Evolutionary conservation across 164 flowering plant species (phyloP).

Genomic region (Taxillus chinensis): DNA sequence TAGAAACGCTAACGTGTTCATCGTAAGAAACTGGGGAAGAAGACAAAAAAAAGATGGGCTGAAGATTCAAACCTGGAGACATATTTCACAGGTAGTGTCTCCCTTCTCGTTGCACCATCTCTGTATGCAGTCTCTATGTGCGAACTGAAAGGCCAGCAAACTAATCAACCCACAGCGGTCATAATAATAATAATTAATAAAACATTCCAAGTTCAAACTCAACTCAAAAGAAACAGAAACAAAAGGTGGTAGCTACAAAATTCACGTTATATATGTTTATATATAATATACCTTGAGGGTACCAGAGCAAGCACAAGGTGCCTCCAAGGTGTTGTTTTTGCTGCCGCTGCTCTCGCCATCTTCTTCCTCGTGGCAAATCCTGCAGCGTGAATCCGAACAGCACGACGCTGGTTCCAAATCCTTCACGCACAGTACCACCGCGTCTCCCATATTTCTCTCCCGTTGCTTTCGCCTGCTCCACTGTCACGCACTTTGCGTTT

Average conservation of each 20-base stretch:
- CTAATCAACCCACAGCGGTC: neutral
- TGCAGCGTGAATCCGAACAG: constrained; percentile 31
- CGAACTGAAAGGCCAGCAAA: constrained; percentile 45
- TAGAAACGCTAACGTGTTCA: too few species aligned
- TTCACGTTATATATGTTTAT: too few species aligned
- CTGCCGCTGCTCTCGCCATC: neutral
- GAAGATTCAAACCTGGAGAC: constrained; percentile 59
- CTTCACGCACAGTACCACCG: constrained; percentile 35
- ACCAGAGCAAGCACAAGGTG: constrained; percentile 92
- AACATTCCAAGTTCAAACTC: too few species aligned
- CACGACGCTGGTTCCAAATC: constrained; percentile 15
- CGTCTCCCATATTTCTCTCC: neutral
- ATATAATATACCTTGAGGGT: constrained; percentile 52
- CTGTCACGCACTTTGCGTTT: constrained; percentile 3
- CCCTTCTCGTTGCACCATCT: constrained; percentile 95
- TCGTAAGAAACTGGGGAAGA: too few species aligned
- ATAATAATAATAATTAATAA: too few species aligned
- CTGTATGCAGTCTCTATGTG: constrained; percentile 90
- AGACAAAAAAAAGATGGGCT: too few species aligned
- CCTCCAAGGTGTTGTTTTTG: constrained; percentile 43
- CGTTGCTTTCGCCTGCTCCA: constrained; percentile 4
- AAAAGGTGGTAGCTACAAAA: too few species aligned
- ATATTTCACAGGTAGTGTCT: constrained; percentile 76
- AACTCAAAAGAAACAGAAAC: too few species aligned
- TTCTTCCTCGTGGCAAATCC: constrained; percentile 91